phyloP scores from a whole-genome alignment of 1,284 basidiomycete species.

The Xerocomus minutiporus region DNA sequence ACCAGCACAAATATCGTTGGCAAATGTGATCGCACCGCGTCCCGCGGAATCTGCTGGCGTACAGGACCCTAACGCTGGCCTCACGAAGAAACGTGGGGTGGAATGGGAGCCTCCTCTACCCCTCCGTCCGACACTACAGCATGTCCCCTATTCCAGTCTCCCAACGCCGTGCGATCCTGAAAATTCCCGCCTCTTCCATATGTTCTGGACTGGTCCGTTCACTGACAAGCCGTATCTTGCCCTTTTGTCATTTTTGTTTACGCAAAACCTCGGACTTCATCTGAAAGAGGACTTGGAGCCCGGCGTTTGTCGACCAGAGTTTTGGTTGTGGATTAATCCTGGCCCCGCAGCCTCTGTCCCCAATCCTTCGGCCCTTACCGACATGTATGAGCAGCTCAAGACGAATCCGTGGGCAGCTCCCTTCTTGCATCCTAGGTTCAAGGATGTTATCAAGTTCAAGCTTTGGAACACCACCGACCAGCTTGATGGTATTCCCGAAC shows the following conservation, averaged over 20 bases:
- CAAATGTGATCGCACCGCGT: slow-evolving; percentile 29
- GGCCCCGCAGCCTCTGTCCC: slow-evolving; percentile 69
- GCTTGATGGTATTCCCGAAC: slow-evolving; percentile 73
- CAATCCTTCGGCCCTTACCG: slow-evolving; percentile 62
- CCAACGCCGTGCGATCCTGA: slow-evolving; percentile 54
- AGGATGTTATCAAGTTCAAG: slow-evolving; percentile 78
- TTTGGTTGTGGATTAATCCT: slow-evolving; percentile 88
- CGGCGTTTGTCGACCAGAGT: slow-evolving; percentile 60
- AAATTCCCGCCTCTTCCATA: slow-evolving; percentile 69
- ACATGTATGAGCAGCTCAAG: slow-evolving; percentile 66
- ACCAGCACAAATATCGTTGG: slow-evolving; percentile 25
- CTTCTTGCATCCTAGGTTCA: slow-evolving; percentile 77
- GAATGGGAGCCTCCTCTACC: slow-evolving; percentile 42
- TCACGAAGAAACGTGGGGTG: slow-evolving; percentile 40
- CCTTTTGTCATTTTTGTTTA: slow-evolving; percentile 69
- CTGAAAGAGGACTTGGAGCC: slow-evolving; percentile 36
- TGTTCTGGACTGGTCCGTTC: slow-evolving; percentile 79
- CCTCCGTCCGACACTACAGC: slow-evolving; percentile 36
- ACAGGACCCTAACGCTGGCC: slow-evolving; percentile 38
- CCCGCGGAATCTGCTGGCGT: slow-evolving; percentile 25
- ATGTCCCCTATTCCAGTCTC: slow-evolving; percentile 38
- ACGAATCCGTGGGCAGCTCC: slow-evolving; percentile 82
- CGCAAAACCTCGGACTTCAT: slow-evolving; percentile 69
- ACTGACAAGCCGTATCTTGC: slow-evolving; percentile 78
- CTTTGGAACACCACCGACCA: slow-evolving; percentile 91